phyloP scores from a whole-genome alignment of 2,329 filamentous ascomycete species.

The Rutstroemia sp. region DNA sequence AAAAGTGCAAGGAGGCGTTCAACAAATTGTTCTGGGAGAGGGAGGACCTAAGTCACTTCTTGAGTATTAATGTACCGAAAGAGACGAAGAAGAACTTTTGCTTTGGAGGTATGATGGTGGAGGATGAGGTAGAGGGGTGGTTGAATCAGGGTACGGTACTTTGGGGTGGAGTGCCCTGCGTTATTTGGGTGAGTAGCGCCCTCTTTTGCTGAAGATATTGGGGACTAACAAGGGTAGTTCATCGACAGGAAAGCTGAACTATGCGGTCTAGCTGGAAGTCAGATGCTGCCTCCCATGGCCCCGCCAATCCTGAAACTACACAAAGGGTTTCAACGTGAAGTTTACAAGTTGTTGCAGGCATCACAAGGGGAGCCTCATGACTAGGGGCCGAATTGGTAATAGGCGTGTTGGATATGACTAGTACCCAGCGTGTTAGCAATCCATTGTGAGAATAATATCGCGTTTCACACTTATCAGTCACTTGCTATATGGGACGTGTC shows the following conservation, averaged over 20 bases:
- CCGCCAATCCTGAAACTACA: neutral
- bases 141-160: neutral
- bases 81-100: neutral
- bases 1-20: neutral
- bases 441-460: too few species aligned
- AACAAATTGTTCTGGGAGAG: neutral
- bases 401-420: too few species aligned
- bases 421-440: too few species aligned
- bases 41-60: neutral
- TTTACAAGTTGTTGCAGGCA: neutral
- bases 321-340: neutral
- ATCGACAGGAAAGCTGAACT: neutral
- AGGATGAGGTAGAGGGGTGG: neutral
- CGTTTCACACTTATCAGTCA: too few species aligned
- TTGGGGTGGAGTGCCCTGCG: neutral
- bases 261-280: neutral
- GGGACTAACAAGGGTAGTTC: neutral
- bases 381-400: too few species aligned
- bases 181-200: neutral
- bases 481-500: too few species aligned
- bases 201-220: neutral
- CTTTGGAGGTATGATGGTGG: neutral
- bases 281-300: neutral
- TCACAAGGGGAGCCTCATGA: neutral
- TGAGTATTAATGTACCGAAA: neutral